These are phyloP conservation scores for Reutealis trisperma DNA, from an alignment of 345 rosid species.

Conservation along the genomic window DNA sequence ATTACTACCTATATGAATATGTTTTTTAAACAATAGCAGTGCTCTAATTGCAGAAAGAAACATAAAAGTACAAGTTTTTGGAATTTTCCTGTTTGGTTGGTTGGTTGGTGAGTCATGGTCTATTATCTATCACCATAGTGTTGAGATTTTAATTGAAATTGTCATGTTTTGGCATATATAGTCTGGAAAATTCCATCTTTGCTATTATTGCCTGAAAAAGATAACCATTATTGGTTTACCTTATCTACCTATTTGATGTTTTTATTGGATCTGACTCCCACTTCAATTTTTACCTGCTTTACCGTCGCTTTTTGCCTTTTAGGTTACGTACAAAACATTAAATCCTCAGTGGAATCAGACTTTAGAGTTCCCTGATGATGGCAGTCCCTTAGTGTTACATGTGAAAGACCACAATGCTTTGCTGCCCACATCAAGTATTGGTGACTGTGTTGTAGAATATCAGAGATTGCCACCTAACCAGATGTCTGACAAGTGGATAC, in stretches of 20 bases:
- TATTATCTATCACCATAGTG: neutral
- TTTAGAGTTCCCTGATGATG: constrained; percentile 83
- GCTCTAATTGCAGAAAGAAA: neutral
- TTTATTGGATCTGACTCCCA: neutral
- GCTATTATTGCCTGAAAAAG: neutral
- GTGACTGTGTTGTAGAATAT: constrained; percentile 83
- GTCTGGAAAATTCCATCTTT: neutral
- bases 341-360: constrained; percentile 90
- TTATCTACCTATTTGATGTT: neutral
- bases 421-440: constrained; percentile 81
- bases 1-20: neutral
- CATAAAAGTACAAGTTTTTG: neutral
- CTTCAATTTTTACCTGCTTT: neutral
- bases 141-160: neutral
- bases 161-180: neutral
- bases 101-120: neutral
- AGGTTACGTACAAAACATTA: constrained; percentile 80
- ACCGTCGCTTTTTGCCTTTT: constrained; percentile 19
- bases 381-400: constrained; percentile 69
- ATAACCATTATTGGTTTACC: neutral
- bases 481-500: constrained; percentile 91
- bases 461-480: constrained; percentile 78
- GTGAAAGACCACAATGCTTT: constrained; percentile 90
- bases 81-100: neutral
- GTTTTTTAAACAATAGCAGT: neutral